phyloP scores from a whole-genome alignment of 2,329 filamentous ascomycete species.

The Epichloe hybrida region DNA sequence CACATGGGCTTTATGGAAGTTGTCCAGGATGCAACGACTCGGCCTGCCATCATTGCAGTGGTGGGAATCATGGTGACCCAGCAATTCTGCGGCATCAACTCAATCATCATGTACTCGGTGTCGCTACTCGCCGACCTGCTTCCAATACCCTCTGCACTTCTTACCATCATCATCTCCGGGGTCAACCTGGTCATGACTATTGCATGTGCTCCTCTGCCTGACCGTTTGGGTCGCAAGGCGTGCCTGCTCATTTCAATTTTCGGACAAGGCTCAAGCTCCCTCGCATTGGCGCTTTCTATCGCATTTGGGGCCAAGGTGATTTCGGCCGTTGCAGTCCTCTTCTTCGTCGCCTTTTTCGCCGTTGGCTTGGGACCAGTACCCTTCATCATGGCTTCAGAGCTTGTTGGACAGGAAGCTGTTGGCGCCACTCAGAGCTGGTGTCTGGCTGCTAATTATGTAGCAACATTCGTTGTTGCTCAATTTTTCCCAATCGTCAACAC shows the following conservation, averaged over 20 bases:
- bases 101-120: conserved; percentile 96
- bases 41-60: conserved; percentile 66
- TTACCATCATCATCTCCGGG: conserved; percentile 77
- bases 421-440: conserved; percentile 85
- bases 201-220: conserved; percentile 69
- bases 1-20: conserved; percentile 52
- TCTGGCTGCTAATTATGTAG: conserved; percentile 74
- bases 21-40: conserved; percentile 51
- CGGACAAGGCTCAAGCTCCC: conserved; percentile 69
- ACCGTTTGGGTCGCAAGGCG: conserved; percentile 74
- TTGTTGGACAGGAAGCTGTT: conserved; percentile 81
- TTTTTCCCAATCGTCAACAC: conserved; percentile 85
- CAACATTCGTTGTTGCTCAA: conserved; percentile 85
- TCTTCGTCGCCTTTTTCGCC: conserved; percentile 83
- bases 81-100: conserved; percentile 90
- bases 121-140: conserved; percentile 72
- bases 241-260: conserved; percentile 72
- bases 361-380: conserved; percentile 86
- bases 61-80: conserved; percentile 86
- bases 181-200: conserved; percentile 78
- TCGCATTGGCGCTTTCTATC: conserved; percentile 71
- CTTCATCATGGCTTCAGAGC: conserved; percentile 83
- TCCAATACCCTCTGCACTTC: conserved; percentile 63
- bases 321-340: conserved; percentile 66
- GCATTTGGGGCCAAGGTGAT: conserved; percentile 56